phyloP scores from a whole-genome alignment of 768 basidiomycete genomes.

The Amanita fuliginea region DNA sequence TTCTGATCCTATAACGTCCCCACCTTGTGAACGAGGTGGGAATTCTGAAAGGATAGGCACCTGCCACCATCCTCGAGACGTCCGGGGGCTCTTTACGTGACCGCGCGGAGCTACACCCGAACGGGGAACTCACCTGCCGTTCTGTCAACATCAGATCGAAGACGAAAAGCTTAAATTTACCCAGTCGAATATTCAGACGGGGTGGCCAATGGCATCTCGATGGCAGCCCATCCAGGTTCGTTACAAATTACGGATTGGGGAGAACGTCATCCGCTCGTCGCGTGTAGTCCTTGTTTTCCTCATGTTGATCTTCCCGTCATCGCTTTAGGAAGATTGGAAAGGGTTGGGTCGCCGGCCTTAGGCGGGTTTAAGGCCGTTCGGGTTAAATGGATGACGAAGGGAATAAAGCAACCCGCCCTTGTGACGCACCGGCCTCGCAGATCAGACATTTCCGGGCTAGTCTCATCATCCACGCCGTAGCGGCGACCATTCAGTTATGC shows the following conservation, averaged over 20 bases:
- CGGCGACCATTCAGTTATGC: not conserved
- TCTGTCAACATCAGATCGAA: slow-evolving; percentile 20
- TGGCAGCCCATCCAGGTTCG: slow-evolving; percentile 1
- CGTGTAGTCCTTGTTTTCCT: slow-evolving; percentile 22
- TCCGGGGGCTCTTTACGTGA: slow-evolving; percentile 34
- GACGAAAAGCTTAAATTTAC: slow-evolving; percentile 12
- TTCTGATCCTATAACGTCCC: slow-evolving; percentile 29
- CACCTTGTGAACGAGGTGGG: slow-evolving; percentile 29
- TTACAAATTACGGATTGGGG: slow-evolving; percentile 1
- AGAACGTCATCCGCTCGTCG: slow-evolving; percentile 6
- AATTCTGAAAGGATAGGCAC: slow-evolving; percentile 33
- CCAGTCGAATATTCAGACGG: slow-evolving; percentile 3
- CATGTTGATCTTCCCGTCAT: slow-evolving; percentile 24
- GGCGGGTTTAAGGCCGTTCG: slow-evolving; percentile 5
- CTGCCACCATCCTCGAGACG: slow-evolving; percentile 30
- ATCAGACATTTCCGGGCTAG: slow-evolving; percentile 5
- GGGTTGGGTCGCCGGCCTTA: slow-evolving; percentile 2
- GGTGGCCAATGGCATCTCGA: not conserved
- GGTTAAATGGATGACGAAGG: slow-evolving; percentile 5
- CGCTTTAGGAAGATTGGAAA: slow-evolving; percentile 6
- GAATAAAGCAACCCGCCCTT: not conserved
- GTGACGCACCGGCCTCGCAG: slow-evolving; percentile 1
- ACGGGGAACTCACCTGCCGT: slow-evolving; percentile 23
- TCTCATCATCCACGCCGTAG: not conserved
- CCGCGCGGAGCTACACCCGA: slow-evolving; percentile 29